phyloP scores from a whole-genome alignment of 1,284 basidiomycete genomes.

The Ganoderma resinaceum region DNA sequence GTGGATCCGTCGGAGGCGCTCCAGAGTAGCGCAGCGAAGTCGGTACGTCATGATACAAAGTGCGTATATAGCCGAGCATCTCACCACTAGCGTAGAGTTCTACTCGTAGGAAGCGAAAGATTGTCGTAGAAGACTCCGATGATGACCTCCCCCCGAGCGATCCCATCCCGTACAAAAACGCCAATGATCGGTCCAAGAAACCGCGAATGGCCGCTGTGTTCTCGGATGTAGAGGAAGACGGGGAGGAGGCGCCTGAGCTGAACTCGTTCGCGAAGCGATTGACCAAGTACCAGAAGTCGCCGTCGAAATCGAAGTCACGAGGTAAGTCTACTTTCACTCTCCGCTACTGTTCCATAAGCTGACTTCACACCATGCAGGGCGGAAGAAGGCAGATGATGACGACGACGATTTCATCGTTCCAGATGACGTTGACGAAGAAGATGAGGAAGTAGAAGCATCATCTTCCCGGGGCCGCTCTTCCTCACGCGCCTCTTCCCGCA shows the following conservation, averaged over 20 bases:
- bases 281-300: conserved; percentile 70
- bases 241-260: conserved; percentile 41
- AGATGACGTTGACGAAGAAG: conserved; percentile 53
- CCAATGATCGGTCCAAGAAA: conserved; percentile 52
- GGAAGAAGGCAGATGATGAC: conserved; percentile 46
- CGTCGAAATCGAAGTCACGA: conserved; percentile 48
- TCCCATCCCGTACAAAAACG: conserved; percentile 33
- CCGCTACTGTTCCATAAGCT: not conserved
- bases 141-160: conserved; percentile 52
- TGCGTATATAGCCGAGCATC: not conserved
- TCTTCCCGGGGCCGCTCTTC: conserved; percentile 36
- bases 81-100: conserved; percentile 24
- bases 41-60: conserved; percentile 16
- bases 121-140: conserved; percentile 73
- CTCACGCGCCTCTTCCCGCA: conserved; percentile 45
- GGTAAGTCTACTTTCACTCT: conserved; percentile 40
- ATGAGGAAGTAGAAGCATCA: conserved; percentile 35
- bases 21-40: conserved; percentile 23
- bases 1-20: conserved; percentile 49
- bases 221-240: conserved; percentile 49
- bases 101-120: conserved; percentile 67
- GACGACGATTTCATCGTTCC: conserved; percentile 75
- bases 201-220: conserved; percentile 53
- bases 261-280: conserved; percentile 63
- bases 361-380: conserved; percentile 37